A percentile compares a stretch with the other conserved stretches of the same genome.
These are phyloP conservation scores for Fomitopsis pulvina DNA, from an alignment of 768 basidiomycete species.

Conservation along the genomic window DNA sequence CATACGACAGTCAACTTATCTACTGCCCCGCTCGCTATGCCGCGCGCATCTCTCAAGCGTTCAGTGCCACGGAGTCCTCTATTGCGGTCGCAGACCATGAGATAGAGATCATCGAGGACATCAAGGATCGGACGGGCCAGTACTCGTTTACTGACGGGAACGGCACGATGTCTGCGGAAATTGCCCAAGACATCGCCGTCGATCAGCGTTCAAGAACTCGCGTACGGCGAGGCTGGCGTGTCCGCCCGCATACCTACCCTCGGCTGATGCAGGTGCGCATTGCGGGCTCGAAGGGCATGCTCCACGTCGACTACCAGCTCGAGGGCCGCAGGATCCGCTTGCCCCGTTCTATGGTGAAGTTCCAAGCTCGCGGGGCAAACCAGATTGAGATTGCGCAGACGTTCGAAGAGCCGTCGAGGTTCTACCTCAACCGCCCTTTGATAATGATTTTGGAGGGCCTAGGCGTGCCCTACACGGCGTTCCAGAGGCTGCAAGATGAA, in stretches of 20 bases:
- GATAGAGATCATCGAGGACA: conserved; percentile 37
- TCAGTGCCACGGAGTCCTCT: conserved; percentile 66
- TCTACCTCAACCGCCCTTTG: conserved; percentile 56
- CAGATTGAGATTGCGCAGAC: conserved; percentile 58
- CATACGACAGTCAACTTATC: conserved; percentile 40
- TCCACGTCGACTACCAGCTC: conserved; percentile 50
- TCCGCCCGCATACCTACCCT: conserved; percentile 27
- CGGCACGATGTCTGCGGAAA: conserved; percentile 50
- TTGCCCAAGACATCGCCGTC: conserved; percentile 43
- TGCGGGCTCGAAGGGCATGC: conserved; percentile 60
- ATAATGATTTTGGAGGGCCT: conserved; percentile 61
- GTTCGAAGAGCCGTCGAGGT: conserved; percentile 53
- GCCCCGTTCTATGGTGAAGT: conserved; percentile 64
- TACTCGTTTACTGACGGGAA: conserved; percentile 67
- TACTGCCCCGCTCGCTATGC: conserved; percentile 64
- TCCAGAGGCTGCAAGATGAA: conserved; percentile 44
- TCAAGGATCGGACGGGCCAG: conserved; percentile 25
- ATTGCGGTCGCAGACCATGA: conserved; percentile 34
- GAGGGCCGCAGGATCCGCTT: conserved; percentile 42
- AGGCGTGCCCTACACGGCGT: conserved; percentile 48
- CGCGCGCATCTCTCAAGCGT: conserved; percentile 66
- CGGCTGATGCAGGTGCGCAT: conserved; percentile 57
- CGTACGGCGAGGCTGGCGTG: conserved; percentile 29
- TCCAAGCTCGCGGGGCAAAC: conserved; percentile 38
- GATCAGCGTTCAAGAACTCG: conserved; percentile 30